Base-by-base conservation (phyloP, 192 early-diverging fungal species). In the Backusella mclennaniae region DNA sequence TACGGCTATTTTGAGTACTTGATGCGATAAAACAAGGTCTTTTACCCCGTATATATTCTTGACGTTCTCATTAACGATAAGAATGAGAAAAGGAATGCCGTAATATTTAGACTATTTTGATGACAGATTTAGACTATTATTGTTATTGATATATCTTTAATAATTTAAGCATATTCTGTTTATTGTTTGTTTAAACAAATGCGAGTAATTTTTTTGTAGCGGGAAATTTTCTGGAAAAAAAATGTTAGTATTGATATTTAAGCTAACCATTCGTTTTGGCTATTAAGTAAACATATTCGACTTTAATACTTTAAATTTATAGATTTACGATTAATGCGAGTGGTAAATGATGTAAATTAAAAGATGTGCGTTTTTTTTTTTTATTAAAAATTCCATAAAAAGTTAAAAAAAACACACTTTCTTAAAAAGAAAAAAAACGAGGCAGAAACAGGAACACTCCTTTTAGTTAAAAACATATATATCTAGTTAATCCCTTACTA, bases 401-500 rank as follows among this genome's bases (percentile, higher is more conserved):
- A 56, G 53, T 39, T 39, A 39, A 39, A 59, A 7, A 59, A 59
- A 59, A 59, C 23, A 59, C 9, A 59, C 23, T 63, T 63, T 63
- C 56, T 63, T 63, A 29, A 63, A 63, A 29, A 63, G 26, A 63
- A 63, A 63, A 63, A 63, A 63, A 63, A 63, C 23, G 56, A 63
- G 56, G 56, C 26, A 26, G 3, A 63, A 63, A 29, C 21, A 63
- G 26, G 23, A 29, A 63, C 4, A 12, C 56, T 63, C 26, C 23
- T 14, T 63, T 63, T 63, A 63, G 21, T 29, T 29, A 29, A 63
- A 63, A 63, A 29, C 26, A 21, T 56, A 56, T 56, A 7, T 63
- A 29, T 12, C 21, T 4, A 63, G 23, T 23, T 63, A 14, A 29
- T 29, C 5, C 19, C 4, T 19, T 49, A 49, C 6, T 49, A 49